phyloP scores from a whole-genome alignment of 2,329 filamentous ascomycete species.

The Endothia cerciana region DNA sequence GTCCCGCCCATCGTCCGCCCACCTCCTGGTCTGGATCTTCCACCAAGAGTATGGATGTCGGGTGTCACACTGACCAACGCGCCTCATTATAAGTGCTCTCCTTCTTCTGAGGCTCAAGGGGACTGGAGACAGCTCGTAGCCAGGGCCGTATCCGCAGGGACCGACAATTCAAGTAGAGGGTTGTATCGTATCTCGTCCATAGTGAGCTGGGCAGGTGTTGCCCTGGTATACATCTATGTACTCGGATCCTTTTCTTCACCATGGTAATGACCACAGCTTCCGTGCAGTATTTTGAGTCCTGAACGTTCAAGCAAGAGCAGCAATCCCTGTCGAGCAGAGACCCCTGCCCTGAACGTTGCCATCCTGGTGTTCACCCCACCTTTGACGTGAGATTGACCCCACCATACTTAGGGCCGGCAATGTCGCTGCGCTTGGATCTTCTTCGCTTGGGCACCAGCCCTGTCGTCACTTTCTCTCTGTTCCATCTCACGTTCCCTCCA shows the following conservation, averaged over 20 bases:
- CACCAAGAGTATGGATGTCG: no score
- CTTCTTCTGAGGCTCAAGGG: no score
- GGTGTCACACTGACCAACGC: no score
- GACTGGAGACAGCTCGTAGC: no score
- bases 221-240: no score
- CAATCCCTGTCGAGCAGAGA: neutral
- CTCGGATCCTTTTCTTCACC: no score
- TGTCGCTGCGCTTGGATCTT: conserved; percentile 12
- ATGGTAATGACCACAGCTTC: no score
- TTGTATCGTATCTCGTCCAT: no score
- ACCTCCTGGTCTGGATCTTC: neutral
- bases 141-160: no score
- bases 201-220: no score
- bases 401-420: neutral
- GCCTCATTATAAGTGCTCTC: no score
- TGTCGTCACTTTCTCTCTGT: conserved; percentile 17
- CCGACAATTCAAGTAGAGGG: neutral
- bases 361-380: neutral
- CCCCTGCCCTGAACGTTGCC: neutral
- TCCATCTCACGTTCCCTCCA: neutral
- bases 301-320: neutral
- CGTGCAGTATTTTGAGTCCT: neutral
- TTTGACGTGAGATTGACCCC: conserved; percentile 9
- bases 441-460: conserved; percentile 5
- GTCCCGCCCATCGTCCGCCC: no score